Percentiles rank a stretch among this genome's conserved stretches.
Conservation (phyloP, 257 asterid species). For the Hygrophila difformis region DNA sequence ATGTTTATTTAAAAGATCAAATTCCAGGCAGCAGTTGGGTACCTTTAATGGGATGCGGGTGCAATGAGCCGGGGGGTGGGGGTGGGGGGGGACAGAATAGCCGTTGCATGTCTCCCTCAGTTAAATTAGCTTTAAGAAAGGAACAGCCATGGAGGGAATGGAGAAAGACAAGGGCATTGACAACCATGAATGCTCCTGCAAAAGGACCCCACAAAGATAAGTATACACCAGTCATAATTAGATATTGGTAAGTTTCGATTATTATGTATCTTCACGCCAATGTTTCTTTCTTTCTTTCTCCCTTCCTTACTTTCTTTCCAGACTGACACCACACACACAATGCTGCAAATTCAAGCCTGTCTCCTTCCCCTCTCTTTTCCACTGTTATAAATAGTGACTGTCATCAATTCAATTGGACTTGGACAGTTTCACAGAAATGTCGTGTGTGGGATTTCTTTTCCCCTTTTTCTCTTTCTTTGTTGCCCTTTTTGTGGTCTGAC, state of each 20-base stretch:
- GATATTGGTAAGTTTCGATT: neutral
- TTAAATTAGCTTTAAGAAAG: neutral
- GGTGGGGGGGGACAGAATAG: too few relatives aligned
- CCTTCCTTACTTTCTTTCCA: too few relatives aligned
- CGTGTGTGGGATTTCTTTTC: too few relatives aligned
- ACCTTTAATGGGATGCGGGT: neutral
- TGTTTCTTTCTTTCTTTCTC: neutral
- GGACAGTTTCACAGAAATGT: too few relatives aligned
- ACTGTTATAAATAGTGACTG: too few relatives aligned
- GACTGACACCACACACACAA: conserved; percentile 5
- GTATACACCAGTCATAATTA: conserved; percentile 1
- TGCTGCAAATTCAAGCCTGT: neutral
- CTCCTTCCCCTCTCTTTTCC: too few relatives aligned
- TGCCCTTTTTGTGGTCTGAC: too few relatives aligned
- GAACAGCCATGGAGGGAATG: too few relatives aligned
- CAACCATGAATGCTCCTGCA: neutral
- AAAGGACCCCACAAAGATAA: neutral
- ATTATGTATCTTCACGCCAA: conserved; percentile 16
- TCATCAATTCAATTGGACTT: too few relatives aligned
- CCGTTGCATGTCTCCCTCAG: conserved; percentile 13
- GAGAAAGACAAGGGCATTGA: neutral
- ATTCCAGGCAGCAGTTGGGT: too few relatives aligned
- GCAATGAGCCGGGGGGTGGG: conserved; percentile 7
- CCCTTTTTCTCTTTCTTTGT: too few relatives aligned
- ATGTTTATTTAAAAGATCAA: too few relatives aligned